phyloP scores from a whole-genome alignment of 148 eudicot genomes.

The Vaccinium vitisidaea region DNA sequence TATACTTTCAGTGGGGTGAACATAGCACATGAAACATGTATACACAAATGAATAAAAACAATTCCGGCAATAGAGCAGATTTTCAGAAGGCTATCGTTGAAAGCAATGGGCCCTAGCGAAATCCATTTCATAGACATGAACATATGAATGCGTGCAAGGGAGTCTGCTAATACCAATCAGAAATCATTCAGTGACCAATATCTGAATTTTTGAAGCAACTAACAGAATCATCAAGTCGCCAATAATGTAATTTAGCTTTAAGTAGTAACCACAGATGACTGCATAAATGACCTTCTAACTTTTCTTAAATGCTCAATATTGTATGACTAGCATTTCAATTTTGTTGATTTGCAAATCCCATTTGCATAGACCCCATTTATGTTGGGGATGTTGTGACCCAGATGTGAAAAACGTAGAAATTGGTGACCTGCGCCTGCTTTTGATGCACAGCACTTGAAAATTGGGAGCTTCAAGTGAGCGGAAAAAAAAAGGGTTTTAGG shows the following conservation, averaged over 20 bases:
- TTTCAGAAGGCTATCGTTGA: neutral
- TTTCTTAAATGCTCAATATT: neutral
- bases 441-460: too few relatives aligned
- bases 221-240: neutral
- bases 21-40: neutral
- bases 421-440: too few relatives aligned
- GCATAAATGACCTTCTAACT: neutral
- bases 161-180: neutral
- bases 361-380: too few relatives aligned
- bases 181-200: neutral
- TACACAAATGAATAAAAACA: neutral
- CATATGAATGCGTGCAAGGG: neutral
- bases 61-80: neutral
- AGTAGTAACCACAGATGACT: neutral
- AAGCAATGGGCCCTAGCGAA: neutral
- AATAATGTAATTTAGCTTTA: neutral
- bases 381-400: too few relatives aligned
- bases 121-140: neutral
- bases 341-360: too few relatives aligned
- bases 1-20: neutral
- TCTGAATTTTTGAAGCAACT: constrained; percentile 2
- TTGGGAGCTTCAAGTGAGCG: too few relatives aligned
- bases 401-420: too few relatives aligned
- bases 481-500: too few relatives aligned
- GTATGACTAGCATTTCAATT: neutral